Percentiles rank a stretch among this genome's conserved stretches.
Conservation (phyloP, 371 early-diverging fungal species). For the Mucor plumbeus region DNA sequence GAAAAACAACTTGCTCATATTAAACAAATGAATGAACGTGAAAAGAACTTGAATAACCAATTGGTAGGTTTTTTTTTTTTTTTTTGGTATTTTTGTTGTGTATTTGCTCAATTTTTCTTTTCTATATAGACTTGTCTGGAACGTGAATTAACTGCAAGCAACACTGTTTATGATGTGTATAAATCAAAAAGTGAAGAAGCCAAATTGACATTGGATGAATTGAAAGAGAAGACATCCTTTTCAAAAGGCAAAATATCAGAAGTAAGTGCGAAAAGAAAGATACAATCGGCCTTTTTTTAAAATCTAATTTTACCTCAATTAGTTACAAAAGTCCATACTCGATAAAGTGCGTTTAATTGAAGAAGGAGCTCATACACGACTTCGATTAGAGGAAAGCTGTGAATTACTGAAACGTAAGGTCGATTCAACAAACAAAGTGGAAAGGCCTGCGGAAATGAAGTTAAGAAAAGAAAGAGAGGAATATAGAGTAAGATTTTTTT, state of each 20-base stretch:
- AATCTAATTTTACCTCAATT: neutral
- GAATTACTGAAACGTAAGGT: conserved; percentile 60
- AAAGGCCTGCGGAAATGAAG: conserved; percentile 43
- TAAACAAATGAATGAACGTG: conserved; percentile 45
- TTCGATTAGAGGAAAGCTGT: conserved; percentile 60
- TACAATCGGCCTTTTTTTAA: too few relatives aligned
- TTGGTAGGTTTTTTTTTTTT: conserved; percentile 34
- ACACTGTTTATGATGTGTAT: conserved; percentile 50
- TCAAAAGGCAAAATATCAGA: conserved; percentile 31
- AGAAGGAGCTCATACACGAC: conserved; percentile 58
- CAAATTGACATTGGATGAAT: conserved; percentile 48
- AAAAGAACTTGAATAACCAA: conserved; percentile 35
- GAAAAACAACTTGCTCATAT: conserved; percentile 53
- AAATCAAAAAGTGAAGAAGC: conserved; percentile 56
- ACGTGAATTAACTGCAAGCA: conserved; percentile 40
- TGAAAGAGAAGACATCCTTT: conserved; percentile 42
- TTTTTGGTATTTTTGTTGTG: neutral
- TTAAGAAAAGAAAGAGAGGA: conserved; percentile 47
- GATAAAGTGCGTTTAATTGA: conserved; percentile 64
- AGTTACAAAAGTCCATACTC: conserved; percentile 59
- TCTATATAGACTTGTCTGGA: conserved; percentile 28
- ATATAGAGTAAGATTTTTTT: conserved; percentile 40
- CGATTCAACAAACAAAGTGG: conserved; percentile 39
- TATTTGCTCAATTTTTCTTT: neutral
- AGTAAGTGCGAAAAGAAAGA: neutral